phyloP scores from a whole-genome alignment of 495 filamentous ascomycete species.

The Parachaetomium inaequale region DNA sequence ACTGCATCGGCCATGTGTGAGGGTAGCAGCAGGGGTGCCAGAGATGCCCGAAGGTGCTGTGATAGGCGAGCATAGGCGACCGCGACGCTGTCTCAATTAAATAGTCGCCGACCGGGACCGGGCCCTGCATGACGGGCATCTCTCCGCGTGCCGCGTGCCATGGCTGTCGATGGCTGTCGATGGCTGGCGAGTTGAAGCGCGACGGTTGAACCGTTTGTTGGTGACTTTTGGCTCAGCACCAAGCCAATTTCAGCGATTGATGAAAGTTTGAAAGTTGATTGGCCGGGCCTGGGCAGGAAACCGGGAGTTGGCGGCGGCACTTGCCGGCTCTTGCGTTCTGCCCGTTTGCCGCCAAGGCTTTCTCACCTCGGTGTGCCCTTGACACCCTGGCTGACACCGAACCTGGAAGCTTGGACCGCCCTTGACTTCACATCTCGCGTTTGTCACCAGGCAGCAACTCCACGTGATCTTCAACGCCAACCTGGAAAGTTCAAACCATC shows the following conservation, averaged over 20 bases:
- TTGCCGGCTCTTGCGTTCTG: neutral
- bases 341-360: neutral
- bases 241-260: neutral
- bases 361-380: neutral
- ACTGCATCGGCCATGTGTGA: neutral
- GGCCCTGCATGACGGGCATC: neutral
- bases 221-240: neutral
- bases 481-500: no score
- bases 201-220: neutral
- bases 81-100: conserved; percentile 4
- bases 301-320: neutral
- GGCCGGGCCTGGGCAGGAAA: neutral
- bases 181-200: neutral
- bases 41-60: neutral
- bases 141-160: neutral
- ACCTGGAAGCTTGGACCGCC: neutral
- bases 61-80: conserved; percentile 3
- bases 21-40: neutral
- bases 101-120: neutral
- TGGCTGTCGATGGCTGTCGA: no score
- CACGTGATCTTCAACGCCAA: conserved; percentile 15
- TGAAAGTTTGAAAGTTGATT: neutral
- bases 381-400: neutral
- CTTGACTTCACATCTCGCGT: neutral
- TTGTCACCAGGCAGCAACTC: conserved; percentile 13